Evolutionary conservation across 2,329 filamentous ascomycete species (phyloP).

Genomic region (Helminthosporium solani): DNA sequence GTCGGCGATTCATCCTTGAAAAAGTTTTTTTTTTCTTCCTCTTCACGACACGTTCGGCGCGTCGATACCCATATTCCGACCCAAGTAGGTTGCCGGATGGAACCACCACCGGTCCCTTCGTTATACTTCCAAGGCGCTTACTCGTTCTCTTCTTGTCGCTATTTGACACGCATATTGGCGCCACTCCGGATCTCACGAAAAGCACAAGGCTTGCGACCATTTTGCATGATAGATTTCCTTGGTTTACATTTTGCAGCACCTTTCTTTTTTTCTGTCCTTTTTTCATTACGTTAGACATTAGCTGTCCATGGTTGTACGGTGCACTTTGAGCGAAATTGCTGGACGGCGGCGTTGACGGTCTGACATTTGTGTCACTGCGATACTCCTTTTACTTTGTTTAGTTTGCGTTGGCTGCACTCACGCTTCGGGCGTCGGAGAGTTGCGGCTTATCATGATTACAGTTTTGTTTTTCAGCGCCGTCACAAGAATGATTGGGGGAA

Average conservation of each 20-base stretch:
- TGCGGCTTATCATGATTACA: constrained; percentile 30
- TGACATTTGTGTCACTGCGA: constrained; percentile 23
- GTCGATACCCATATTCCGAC: constrained; percentile 13
- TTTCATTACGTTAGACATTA: constrained; percentile 34
- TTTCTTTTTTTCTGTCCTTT: constrained; percentile 25
- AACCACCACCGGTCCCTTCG: constrained; percentile 22
- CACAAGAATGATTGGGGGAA: constrained; percentile 29
- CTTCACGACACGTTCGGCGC: constrained; percentile 15
- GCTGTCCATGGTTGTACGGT: constrained; percentile 28
- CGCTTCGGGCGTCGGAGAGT: constrained; percentile 13
- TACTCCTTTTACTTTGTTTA: constrained; percentile 20
- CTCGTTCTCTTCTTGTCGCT: constrained; percentile 32
- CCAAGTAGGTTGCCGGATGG: constrained; percentile 18
- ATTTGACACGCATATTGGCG: constrained; percentile 40
- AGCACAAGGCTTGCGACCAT: constrained; percentile 37
- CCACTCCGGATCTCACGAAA: constrained; percentile 40
- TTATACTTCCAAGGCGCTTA: constrained; percentile 18
- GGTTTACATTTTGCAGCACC: constrained; percentile 17
- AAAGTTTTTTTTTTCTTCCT: constrained; percentile 34
- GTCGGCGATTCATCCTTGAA: constrained; percentile 37
- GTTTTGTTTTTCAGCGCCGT: constrained; percentile 24
- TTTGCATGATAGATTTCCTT: constrained; percentile 44
- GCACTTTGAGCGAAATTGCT: constrained; percentile 39
- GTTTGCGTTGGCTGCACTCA: constrained; percentile 16
- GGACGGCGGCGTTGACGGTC: constrained; percentile 33